These are phyloP conservation scores for Epichloe brachyelytri DNA, from an alignment of 2,329 filamentous ascomycete genomes.

Conservation along the genomic window DNA sequence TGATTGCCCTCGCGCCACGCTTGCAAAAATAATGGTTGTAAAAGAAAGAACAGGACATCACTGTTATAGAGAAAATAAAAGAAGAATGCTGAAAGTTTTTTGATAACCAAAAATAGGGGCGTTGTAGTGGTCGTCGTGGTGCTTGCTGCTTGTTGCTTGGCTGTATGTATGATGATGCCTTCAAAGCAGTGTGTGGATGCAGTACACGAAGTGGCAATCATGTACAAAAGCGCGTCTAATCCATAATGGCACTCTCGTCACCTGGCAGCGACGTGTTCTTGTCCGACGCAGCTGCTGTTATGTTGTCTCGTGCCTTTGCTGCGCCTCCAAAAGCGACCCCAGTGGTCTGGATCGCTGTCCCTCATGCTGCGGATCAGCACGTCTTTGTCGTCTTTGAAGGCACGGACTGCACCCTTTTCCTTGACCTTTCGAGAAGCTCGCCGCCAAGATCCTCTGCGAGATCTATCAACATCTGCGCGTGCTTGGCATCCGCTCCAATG, in stretches of 20 bases:
- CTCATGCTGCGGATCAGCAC: constrained; percentile 36
- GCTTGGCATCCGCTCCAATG: constrained; percentile 36
- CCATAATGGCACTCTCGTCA: constrained; percentile 30
- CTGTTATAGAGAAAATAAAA: too few relatives aligned
- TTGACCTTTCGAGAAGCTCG: constrained; percentile 41
- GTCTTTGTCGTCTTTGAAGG: constrained; percentile 46
- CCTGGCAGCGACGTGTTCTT: constrained; percentile 11
- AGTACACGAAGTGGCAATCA: too few relatives aligned
- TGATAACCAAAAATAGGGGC: too few relatives aligned
- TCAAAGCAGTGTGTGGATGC: too few relatives aligned
- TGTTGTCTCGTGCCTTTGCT: constrained; percentile 44
- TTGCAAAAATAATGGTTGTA: neutral
- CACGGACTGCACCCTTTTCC: constrained; percentile 45
- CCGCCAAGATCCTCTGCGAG: constrained; percentile 52
- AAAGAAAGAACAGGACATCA: too few relatives aligned
- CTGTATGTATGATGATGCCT: too few relatives aligned
- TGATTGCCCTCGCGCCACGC: neutral
- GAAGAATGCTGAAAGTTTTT: too few relatives aligned
- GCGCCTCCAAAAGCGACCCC: constrained; percentile 50
- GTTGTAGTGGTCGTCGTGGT: too few relatives aligned
- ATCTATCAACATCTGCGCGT: constrained; percentile 41
- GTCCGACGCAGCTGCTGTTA: constrained; percentile 19
- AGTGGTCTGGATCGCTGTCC: constrained; percentile 52
- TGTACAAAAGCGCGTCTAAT: constrained; percentile 14
- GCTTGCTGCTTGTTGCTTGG: too few relatives aligned